These are phyloP conservation scores for Melanopsichium pennsylvanicum DNA, from an alignment of 1,284 basidiomycete genomes.

Conservation along the genomic window DNA sequence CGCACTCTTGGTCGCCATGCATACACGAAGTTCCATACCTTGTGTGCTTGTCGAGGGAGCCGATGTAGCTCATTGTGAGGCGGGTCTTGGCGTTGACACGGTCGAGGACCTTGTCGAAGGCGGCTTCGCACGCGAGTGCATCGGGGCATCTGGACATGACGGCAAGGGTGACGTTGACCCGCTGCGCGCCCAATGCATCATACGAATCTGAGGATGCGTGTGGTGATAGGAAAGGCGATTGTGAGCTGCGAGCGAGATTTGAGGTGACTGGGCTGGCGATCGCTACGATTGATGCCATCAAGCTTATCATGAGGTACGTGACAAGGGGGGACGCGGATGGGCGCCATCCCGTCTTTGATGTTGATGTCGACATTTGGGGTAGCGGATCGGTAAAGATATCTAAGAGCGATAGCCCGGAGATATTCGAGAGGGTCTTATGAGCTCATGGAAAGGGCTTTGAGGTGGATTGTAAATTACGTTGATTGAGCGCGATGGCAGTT, in stretches of 20 bases:
- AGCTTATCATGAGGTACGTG: too few relatives aligned
- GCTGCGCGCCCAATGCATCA: constrained; percentile 19
- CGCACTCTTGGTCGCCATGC: constrained; percentile 53
- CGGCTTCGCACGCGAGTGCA: constrained; percentile 46
- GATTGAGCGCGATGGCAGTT: too few relatives aligned
- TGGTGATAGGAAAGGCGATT: constrained; percentile 11
- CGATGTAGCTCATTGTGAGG: constrained; percentile 49
- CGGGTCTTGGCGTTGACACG: constrained; percentile 45
- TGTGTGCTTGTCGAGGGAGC: constrained; percentile 13
- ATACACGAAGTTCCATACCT: constrained; percentile 42
- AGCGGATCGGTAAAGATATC: too few relatives aligned
- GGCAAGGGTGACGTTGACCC: constrained; percentile 47
- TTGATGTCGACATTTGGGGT: background rate
- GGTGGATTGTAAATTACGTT: too few relatives aligned
- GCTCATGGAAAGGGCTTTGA: too few relatives aligned
- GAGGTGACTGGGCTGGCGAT: constrained; percentile 8
- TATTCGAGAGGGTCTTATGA: too few relatives aligned
- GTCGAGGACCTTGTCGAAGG: constrained; percentile 50
- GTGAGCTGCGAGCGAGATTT: constrained; percentile 18
- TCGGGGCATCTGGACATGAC: constrained; percentile 56
- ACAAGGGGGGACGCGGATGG: background rate
- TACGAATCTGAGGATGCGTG: background rate
- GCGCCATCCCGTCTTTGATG: constrained; percentile 1
- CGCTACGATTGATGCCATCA: too few relatives aligned
- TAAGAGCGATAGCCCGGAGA: too few relatives aligned